phyloP scores from a whole-genome alignment of 345 rosid species.

The Populus simonii region DNA sequence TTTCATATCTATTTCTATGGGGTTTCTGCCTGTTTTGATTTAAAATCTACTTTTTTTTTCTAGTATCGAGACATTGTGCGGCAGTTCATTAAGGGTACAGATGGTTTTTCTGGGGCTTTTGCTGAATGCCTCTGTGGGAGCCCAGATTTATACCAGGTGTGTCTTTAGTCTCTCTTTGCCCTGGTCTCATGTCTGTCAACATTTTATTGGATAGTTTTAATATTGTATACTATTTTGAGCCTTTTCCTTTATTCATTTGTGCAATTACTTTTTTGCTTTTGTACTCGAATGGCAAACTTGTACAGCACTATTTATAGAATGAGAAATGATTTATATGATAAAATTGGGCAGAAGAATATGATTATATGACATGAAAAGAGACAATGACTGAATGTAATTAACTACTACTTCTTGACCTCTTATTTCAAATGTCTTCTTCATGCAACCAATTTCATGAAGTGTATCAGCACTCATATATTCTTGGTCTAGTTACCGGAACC shows the following conservation, averaged over 20 bases:
- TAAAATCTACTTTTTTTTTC: conserved; percentile 13
- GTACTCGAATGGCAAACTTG: neutral
- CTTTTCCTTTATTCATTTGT: neutral
- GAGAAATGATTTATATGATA: neutral
- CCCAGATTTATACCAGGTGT: conserved; percentile 87
- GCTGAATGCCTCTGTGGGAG: conserved; percentile 98
- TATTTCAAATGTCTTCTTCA: neutral
- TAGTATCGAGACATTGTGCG: conserved; percentile 94
- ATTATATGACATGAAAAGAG: neutral
- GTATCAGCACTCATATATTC: neutral
- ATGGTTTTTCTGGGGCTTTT: conserved; percentile 93
- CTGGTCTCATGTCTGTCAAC: neutral
- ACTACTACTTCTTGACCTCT: neutral
- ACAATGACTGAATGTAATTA: neutral
- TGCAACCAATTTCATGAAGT: neutral
- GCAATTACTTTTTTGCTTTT: neutral
- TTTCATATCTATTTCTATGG: neutral
- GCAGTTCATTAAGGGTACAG: conserved; percentile 92
- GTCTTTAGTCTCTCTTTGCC: neutral
- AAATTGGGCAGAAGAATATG: neutral
- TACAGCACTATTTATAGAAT: neutral
- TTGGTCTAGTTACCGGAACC: neutral
- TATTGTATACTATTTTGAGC: neutral
- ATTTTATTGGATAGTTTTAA: neutral
- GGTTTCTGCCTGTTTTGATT: conserved; percentile 3